A percentile compares a stretch with the other conserved stretches of the same genome.
Conservation (phyloP, 2,329 filamentous ascomycete species). For the Alternaria brassicae region DNA sequence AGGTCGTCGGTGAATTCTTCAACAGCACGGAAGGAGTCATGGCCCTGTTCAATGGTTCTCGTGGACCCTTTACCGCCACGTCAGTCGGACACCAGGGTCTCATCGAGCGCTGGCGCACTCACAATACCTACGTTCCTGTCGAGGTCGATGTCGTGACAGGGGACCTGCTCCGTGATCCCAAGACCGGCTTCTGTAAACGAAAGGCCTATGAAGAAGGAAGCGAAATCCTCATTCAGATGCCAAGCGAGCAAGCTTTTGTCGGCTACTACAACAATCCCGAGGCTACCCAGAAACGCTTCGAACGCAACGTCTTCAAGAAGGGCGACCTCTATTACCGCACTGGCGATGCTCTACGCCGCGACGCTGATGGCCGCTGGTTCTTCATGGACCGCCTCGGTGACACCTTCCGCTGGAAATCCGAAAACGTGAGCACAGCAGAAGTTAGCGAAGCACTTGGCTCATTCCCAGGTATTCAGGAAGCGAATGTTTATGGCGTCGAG, state of each 20-base stretch:
- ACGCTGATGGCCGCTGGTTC: slow-evolving; percentile 56
- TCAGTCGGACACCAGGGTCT: slow-evolving; percentile 75
- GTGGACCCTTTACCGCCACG: slow-evolving; percentile 67
- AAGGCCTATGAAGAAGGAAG: slow-evolving; percentile 71
- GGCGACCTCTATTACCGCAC: slow-evolving; percentile 59
- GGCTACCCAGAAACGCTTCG: slow-evolving; percentile 66
- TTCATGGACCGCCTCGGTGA: slow-evolving; percentile 59
- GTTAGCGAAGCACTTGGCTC: slow-evolving; percentile 56
- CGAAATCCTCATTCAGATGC: slow-evolving; percentile 74
- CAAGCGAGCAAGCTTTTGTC: slow-evolving; percentile 65
- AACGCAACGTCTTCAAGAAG: slow-evolving; percentile 55
- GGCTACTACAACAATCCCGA: slow-evolving; percentile 74
- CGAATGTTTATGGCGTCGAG: slow-evolving; percentile 59
- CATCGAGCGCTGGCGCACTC: slow-evolving; percentile 61
- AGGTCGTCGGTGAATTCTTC: slow-evolving; percentile 75
- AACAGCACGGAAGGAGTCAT: slow-evolving; percentile 78
- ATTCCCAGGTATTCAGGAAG: slow-evolving; percentile 55
- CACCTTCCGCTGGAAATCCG: slow-evolving; percentile 59
- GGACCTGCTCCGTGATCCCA: slow-evolving; percentile 69
- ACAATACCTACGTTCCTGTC: slow-evolving; percentile 69
- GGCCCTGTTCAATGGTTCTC: slow-evolving; percentile 64
- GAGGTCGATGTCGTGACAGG: slow-evolving; percentile 72
- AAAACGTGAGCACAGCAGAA: slow-evolving; percentile 59
- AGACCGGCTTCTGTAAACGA: slow-evolving; percentile 71
- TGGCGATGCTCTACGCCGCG: slow-evolving; percentile 56